A percentile compares a stretch with the other conserved stretches of the same genome.
Evolutionary conservation across 805 yeast genomes (phyloP).

Genomic region (Kregervanrija pseudodelftensis): DNA sequence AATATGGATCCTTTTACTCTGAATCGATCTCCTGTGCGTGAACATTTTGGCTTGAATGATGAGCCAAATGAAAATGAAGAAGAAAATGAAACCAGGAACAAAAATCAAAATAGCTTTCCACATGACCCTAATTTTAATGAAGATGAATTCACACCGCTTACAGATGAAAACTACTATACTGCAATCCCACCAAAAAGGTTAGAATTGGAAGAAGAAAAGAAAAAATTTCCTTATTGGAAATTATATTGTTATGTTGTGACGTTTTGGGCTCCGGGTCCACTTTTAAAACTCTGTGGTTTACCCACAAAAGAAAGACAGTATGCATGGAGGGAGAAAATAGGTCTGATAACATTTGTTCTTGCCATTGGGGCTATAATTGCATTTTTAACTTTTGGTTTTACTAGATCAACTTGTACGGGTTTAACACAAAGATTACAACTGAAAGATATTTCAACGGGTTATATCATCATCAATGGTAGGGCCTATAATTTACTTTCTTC

Average conservation of each 20-base stretch:
- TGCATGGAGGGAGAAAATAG: constrained; percentile 98
- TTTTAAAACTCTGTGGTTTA: constrained; percentile 69
- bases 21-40: too few species aligned
- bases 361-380: constrained; percentile 75
- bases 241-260: constrained; percentile 74
- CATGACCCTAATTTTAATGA: constrained; percentile 1
- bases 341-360: constrained; percentile 66
- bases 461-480: constrained; percentile 74
- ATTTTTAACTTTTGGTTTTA: constrained; percentile 83
- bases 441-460: constrained; percentile 51
- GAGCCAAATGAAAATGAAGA: constrained; percentile 24
- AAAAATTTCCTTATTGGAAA: constrained; percentile 53
- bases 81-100: neutral
- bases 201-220: constrained; percentile 16
- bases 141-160: constrained; percentile 24
- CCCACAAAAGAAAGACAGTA: constrained; percentile 72
- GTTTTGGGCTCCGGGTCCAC: constrained; percentile 85
- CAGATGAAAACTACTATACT: constrained; percentile 10
- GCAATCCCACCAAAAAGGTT: constrained; percentile 17
- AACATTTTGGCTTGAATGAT: constrained; percentile 47
- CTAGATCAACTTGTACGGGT: constrained; percentile 67
- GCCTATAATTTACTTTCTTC: constrained; percentile 67
- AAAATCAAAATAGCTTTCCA: neutral
- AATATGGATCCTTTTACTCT: too few species aligned
- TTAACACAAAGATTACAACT: constrained; percentile 44